Conservation (phyloP, 306 rosid genomes). For the Sindora glabra region DNA sequence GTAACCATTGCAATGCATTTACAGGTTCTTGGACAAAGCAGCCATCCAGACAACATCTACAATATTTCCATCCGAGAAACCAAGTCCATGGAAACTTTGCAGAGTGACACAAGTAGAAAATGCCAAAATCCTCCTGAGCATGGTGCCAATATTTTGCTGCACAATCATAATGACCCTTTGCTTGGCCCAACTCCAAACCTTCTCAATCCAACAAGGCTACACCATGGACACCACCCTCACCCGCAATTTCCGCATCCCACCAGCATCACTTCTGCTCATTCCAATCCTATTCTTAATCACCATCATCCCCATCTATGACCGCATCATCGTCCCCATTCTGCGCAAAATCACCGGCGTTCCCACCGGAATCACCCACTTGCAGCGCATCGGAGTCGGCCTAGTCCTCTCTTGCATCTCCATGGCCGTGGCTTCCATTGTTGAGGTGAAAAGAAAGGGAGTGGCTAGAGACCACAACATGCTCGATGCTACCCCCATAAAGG, state of each 20-base stretch:
- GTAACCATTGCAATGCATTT: no score
- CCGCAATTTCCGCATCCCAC: conserved; percentile 56
- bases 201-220: conserved; percentile 72
- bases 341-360: conserved; percentile 59
- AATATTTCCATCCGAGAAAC: background rate
- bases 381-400: conserved; percentile 81
- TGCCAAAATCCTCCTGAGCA: conserved; percentile 60
- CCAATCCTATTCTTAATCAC: conserved; percentile 56
- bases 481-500: conserved; percentile 49
- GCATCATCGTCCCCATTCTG: conserved; percentile 44
- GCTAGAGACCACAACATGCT: conserved; percentile 57
- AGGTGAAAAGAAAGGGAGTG: conserved; percentile 63
- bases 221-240: conserved; percentile 69
- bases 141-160: conserved; percentile 79
- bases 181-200: conserved; percentile 90
- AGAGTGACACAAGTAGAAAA: conserved; percentile 92
- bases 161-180: conserved; percentile 90
- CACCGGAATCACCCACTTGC: conserved; percentile 72
- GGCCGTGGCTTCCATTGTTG: conserved; percentile 63
- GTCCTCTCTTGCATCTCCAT: conserved; percentile 73
- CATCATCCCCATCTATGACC: conserved; percentile 67
- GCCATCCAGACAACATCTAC: conserved; percentile 37
- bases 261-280: conserved; percentile 80
- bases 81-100: conserved; percentile 72
- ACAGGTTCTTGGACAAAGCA: conserved; percentile 86